phyloP scores from a whole-genome alignment of 1,284 basidiomycete genomes.

The Wallemia ichthyophaga region DNA sequence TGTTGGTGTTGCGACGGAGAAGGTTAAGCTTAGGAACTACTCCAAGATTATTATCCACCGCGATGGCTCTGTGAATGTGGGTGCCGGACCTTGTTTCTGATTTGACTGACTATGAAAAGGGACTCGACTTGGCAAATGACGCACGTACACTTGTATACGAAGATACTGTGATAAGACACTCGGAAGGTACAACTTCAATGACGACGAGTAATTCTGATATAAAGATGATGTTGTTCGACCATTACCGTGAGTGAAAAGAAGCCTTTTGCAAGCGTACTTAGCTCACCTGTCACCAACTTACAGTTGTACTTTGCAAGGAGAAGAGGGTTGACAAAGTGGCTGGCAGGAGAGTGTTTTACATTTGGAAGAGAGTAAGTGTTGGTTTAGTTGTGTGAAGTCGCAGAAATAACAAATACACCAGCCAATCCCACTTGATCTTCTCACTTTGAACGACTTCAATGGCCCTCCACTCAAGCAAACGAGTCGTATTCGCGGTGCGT shows the following conservation, averaged over 20 bases:
- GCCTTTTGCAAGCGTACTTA: not conserved
- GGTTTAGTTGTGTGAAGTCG: not conserved
- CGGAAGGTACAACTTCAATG: conserved; percentile 25
- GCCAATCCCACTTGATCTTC: conserved; percentile 67
- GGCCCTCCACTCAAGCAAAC: conserved; percentile 22
- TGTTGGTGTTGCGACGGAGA: conserved; percentile 47
- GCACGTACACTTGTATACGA: conserved; percentile 51
- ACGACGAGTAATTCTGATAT: conserved; percentile 28
- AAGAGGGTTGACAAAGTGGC: not conserved
- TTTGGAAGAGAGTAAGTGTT: not conserved
- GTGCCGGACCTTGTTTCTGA: conserved; percentile 12
- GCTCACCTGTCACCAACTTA: not conserved
- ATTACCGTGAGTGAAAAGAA: conserved; percentile 51
- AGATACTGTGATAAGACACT: conserved; percentile 48
- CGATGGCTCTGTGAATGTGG: conserved; percentile 37
- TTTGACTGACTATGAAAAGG: conserved; percentile 19
- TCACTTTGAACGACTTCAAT: conserved; percentile 47
- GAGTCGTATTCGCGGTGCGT: not conserved
- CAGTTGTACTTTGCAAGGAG: conserved; percentile 1
- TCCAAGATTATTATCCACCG: conserved; percentile 51
- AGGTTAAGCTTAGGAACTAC: conserved; percentile 58
- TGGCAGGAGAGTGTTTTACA: not conserved
- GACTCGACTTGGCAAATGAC: conserved; percentile 59
- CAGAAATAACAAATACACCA: conserved; percentile 12
- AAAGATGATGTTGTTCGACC: conserved; percentile 64